Conservation (phyloP, 1,284 basidiomycete genomes). For the Apiotrichum brassicae region DNA sequence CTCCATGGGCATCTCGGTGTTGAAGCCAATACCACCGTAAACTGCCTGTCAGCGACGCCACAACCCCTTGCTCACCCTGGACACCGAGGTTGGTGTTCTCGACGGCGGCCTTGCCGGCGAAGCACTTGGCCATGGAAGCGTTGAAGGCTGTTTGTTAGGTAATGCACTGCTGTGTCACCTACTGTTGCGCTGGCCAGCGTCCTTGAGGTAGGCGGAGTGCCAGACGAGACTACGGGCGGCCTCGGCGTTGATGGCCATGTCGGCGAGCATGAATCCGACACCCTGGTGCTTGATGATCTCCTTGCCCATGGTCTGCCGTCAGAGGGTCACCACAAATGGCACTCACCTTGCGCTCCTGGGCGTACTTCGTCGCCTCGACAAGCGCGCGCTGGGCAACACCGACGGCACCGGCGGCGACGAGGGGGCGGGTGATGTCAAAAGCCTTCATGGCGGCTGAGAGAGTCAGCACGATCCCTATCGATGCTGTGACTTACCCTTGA, state of each 20-base stretch:
- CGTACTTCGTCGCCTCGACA: constrained; percentile 53
- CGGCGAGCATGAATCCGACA: constrained; percentile 53
- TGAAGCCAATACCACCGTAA: constrained; percentile 51
- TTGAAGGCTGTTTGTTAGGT: constrained; percentile 46
- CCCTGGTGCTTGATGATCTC: constrained; percentile 55
- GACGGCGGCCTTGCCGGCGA: constrained; percentile 49
- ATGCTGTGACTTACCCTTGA: constrained; percentile 50
- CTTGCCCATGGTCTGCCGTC: constrained; percentile 52
- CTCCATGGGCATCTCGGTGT: constrained; percentile 53
- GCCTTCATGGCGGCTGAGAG: constrained; percentile 49
- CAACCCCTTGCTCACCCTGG: constrained; percentile 27
- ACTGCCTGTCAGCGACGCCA: constrained; percentile 20
- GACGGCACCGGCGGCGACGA: constrained; percentile 53
- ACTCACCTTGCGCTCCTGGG: constrained; percentile 50
- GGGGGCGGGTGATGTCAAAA: constrained; percentile 52
- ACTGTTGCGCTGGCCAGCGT: constrained; percentile 51
- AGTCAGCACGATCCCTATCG: no score
- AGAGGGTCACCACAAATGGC: neutral
- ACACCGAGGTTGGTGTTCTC: constrained; percentile 51
- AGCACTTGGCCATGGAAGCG: constrained; percentile 53
- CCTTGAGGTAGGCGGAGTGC: constrained; percentile 52
- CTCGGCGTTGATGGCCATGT: constrained; percentile 54
- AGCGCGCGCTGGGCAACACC: constrained; percentile 53
- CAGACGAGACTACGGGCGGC: constrained; percentile 50
- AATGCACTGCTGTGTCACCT: constrained; percentile 7